Percentiles rank a stretch among this genome's conserved stretches.
Conservation (phyloP, 208 protist genomes). For the Vickermania ingenoplastis region DNA sequence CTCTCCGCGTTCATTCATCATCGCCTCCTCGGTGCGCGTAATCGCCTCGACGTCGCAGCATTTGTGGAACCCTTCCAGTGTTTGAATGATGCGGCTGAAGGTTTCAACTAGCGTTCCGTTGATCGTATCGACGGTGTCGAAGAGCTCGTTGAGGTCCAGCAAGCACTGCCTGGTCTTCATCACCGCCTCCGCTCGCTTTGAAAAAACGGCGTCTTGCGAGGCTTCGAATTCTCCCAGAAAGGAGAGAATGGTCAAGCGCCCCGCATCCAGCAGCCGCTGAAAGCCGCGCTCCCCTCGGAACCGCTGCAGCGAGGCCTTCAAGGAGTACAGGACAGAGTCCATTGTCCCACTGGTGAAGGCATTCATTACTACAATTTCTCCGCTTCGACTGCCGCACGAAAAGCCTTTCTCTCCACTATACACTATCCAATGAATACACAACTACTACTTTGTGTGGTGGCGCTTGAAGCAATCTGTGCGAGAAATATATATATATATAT, state of each 20-base stretch:
- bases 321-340: conserved; percentile 30
- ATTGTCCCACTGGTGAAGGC: no score
- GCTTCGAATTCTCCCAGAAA: conserved; percentile 52
- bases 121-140: conserved; percentile 18
- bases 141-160: conserved; percentile 28
- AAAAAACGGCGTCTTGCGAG: conserved; percentile 38
- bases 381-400: no score
- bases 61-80: conserved; percentile 32
- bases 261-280: conserved; percentile 20
- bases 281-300: conserved; percentile 33
- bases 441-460: no score
- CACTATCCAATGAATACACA: no score
- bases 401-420: no score
- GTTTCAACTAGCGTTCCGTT: conserved; percentile 17
- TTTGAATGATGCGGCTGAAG: conserved; percentile 23
- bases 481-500: no score
- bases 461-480: no score
- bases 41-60: conserved; percentile 45
- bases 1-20: conserved; percentile 9
- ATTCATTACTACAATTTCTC: no score
- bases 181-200: conserved; percentile 22
- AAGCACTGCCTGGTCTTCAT: conserved; percentile 29
- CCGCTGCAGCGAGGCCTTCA: conserved; percentile 26
- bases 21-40: conserved; percentile 3
- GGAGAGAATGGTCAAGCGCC: conserved; percentile 39